Evolutionary conservation across 768 basidiomycete genomes (phyloP), one percentile per base, ranked within the genome.

Genomic region (Pleurotus sapidus): DNA sequence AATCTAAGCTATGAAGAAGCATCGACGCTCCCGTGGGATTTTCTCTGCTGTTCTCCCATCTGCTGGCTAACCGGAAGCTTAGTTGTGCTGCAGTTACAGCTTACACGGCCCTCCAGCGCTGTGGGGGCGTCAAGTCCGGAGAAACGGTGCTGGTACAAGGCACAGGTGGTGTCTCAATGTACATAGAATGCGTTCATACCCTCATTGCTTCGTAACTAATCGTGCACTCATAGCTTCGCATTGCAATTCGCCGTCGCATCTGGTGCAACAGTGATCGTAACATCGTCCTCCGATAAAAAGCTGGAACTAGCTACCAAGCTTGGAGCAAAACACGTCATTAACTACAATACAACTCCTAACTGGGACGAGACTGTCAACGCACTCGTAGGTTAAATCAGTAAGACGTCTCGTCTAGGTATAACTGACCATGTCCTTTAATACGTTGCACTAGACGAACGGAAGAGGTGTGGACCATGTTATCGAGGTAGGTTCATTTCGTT

Each of bases 271-370:
- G 78, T 82, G 56, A 80, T 85, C 64, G 67, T 72, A 40, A 83
- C 80, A 0, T 82, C 80, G 1, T 82, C 79, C 0, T 79, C 78
- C 1, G 78, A 80, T 59, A 65, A 68, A 49, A 85, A 84, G 59
- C 72, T 81, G 37, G 61, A 71, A 53, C 46, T 70, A 12, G 79
- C 71, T 24, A 72, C 68, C 55, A 70, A 67, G 34, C 70, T 81
- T 23, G 78, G 82, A 20, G 73, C 69, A 17, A 71, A 72, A 17
- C 68, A 80, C 49, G 59, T 77, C 20, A 79, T 85, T 69, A 82
- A 84, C 68, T 85, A 84, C 64, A 75, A 70, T 51, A 75, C 68
- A 59, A 70, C 67, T 4, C 75, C 76, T 1, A 64, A 78, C 37
- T 84, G 83, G 83, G 81, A 81, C 39, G 59, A 73, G 30, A 72